Conservation (phyloP, 1,284 basidiomycete species). For the Polyporus tsugae region DNA sequence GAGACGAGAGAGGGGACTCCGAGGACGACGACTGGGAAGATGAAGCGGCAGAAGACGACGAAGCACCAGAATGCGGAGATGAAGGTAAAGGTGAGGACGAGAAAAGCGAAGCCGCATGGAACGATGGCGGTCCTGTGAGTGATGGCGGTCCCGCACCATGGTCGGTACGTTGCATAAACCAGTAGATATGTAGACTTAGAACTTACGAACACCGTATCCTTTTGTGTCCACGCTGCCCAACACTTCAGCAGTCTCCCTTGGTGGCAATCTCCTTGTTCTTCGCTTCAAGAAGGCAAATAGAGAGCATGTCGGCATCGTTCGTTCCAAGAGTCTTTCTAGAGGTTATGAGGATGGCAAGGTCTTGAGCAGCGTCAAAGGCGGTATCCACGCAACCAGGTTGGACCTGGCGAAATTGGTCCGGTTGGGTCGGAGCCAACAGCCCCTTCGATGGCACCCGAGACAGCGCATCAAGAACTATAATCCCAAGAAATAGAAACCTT, state of each 20-base stretch:
- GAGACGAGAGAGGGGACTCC: not conserved
- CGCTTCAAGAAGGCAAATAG: not conserved
- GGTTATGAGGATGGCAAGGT: not conserved
- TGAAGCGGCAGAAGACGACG: not conserved
- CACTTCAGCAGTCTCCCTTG: not conserved
- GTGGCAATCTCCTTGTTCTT: not conserved
- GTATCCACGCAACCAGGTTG: not conserved
- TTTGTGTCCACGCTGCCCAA: not conserved
- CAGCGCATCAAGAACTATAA: not conserved
- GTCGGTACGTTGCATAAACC: not conserved
- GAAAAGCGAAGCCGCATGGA: not conserved
- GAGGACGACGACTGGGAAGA: not conserved
- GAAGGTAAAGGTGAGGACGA: not conserved
- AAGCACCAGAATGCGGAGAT: not conserved
- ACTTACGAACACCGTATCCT: not conserved
- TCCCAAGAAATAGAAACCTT: too few relatives aligned
- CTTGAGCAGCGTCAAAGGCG: not conserved
- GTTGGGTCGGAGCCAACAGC: not conserved
- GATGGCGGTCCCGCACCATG: not conserved
- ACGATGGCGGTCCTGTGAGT: not conserved
- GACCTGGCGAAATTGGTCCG: not conserved
- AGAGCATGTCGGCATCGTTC: constrained; percentile 8
- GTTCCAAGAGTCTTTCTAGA: not conserved
- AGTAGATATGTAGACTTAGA: too few relatives aligned
- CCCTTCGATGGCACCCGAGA: not conserved